Evolutionary conservation across 345 rosid species (phyloP).

Genomic region (Euphorbia lathyris): DNA sequence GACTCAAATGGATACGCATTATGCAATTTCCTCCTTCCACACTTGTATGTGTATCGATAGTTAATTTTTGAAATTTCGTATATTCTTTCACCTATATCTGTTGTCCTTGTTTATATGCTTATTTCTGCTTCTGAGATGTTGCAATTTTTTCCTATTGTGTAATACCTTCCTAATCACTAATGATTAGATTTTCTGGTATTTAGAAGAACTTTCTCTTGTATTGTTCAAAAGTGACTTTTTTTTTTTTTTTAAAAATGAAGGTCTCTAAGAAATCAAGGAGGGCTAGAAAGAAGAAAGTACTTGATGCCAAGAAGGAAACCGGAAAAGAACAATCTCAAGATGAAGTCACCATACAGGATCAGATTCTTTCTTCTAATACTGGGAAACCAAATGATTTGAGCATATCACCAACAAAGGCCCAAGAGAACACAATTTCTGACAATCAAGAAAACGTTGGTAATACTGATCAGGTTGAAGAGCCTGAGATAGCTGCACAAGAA

Average conservation of each 20-base stretch:
- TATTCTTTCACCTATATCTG: not conserved
- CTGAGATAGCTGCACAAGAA: slow-evolving; percentile 33
- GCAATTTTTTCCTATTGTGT: not conserved
- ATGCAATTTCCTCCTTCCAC: not conserved
- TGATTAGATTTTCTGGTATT: not conserved
- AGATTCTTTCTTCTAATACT: slow-evolving; percentile 28
- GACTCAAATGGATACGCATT: no score
- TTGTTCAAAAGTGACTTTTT: slow-evolving; percentile 13
- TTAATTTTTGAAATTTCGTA: not conserved
- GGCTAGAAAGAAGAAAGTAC: slow-evolving; percentile 50
- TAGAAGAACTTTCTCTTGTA: slow-evolving; percentile 4
- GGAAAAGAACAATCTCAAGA: slow-evolving; percentile 38
- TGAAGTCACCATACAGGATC: slow-evolving; percentile 34
- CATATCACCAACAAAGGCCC: slow-evolving; percentile 26
- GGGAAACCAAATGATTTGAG: slow-evolving; percentile 25
- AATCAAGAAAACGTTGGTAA: slow-evolving; percentile 22
- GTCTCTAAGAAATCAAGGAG: slow-evolving; percentile 82
- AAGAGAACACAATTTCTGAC: slow-evolving; percentile 24
- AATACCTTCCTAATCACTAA: not conserved
- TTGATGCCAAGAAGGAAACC: slow-evolving; percentile 32
- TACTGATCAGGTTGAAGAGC: slow-evolving; percentile 26
- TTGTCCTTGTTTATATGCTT: not conserved
- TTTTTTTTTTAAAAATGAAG: slow-evolving; percentile 38
- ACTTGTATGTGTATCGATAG: not conserved
- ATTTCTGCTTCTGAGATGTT: slow-evolving; percentile 5